Evolutionary conservation across 2,329 filamentous ascomycete genomes (phyloP).

Genomic region (Colletotrichum costaricense): DNA sequence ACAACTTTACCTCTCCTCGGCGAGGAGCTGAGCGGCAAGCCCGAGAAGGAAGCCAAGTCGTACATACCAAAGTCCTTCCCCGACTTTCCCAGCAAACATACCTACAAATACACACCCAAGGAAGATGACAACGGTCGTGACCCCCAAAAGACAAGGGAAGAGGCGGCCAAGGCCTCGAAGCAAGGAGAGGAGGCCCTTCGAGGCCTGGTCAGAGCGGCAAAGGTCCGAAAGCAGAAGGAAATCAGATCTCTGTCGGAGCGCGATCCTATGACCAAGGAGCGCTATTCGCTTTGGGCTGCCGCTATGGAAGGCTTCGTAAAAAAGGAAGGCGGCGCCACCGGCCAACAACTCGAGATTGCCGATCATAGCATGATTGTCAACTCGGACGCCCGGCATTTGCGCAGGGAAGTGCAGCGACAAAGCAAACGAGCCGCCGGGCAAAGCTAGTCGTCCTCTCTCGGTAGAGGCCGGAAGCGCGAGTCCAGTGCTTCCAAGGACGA

Average conservation of each 20-base stretch:
- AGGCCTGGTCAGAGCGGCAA: slow-evolving; percentile 69
- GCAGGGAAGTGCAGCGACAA: slow-evolving; percentile 64
- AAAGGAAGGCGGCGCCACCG: slow-evolving; percentile 47
- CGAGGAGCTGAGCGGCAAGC: slow-evolving; percentile 67
- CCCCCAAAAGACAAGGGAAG: slow-evolving; percentile 68
- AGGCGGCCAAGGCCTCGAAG: slow-evolving; percentile 69
- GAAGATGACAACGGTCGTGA: slow-evolving; percentile 60
- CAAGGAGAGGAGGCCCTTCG: slow-evolving; percentile 72
- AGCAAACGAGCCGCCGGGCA: slow-evolving; percentile 51
- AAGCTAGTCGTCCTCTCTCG: slow-evolving; percentile 2
- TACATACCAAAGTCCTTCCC: slow-evolving; percentile 72
- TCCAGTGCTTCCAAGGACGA: neutral
- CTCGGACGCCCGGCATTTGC: slow-evolving; percentile 61
- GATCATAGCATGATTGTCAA: slow-evolving; percentile 76
- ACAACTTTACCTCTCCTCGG: slow-evolving; percentile 59
- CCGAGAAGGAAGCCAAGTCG: slow-evolving; percentile 64
- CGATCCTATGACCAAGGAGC: slow-evolving; percentile 62
- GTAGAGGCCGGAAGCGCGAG: neutral
- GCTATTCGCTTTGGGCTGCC: slow-evolving; percentile 70
- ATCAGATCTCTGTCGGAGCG: slow-evolving; percentile 66
- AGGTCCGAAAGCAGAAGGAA: slow-evolving; percentile 74
- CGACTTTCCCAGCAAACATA: slow-evolving; percentile 72
- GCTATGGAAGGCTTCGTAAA: slow-evolving; percentile 69
- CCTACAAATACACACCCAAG: slow-evolving; percentile 69
- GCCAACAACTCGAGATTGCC: slow-evolving; percentile 62